phyloP scores from a whole-genome alignment of 2,329 filamentous ascomycete genomes.

The Venturia effusa region DNA sequence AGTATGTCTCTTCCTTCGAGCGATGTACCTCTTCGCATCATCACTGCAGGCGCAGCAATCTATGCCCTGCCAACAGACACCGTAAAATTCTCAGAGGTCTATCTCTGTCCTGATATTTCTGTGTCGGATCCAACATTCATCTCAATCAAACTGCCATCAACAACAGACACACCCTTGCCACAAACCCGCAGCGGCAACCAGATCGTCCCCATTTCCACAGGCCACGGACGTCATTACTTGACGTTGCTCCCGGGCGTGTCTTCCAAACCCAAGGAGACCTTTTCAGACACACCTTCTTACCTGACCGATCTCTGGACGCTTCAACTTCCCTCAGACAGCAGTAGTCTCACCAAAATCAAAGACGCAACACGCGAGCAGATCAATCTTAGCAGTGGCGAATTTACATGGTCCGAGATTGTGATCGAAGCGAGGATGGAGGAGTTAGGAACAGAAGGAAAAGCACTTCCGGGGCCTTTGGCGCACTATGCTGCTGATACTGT shows the following conservation, averaged over 20 bases:
- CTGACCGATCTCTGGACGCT: conserved; percentile 1
- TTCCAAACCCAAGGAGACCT: background rate
- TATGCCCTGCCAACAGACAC: background rate
- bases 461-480: background rate
- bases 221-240: conserved; percentile 7
- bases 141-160: background rate
- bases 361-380: background rate
- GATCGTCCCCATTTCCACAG: background rate
- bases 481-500: background rate
- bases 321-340: background rate
- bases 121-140: background rate
- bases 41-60: background rate
- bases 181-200: background rate
- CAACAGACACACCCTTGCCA: background rate
- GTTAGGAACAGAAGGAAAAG: background rate
- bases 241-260: background rate
- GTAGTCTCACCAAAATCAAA: background rate
- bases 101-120: background rate
- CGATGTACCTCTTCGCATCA: background rate
- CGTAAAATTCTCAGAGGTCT: background rate
- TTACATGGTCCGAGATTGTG: background rate
- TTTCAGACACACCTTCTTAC: background rate
- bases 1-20: background rate
- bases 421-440: background rate
- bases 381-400: background rate